These are phyloP conservation scores for Alnus glutinosa DNA, from an alignment of 306 rosid species.

Conservation along the genomic window DNA sequence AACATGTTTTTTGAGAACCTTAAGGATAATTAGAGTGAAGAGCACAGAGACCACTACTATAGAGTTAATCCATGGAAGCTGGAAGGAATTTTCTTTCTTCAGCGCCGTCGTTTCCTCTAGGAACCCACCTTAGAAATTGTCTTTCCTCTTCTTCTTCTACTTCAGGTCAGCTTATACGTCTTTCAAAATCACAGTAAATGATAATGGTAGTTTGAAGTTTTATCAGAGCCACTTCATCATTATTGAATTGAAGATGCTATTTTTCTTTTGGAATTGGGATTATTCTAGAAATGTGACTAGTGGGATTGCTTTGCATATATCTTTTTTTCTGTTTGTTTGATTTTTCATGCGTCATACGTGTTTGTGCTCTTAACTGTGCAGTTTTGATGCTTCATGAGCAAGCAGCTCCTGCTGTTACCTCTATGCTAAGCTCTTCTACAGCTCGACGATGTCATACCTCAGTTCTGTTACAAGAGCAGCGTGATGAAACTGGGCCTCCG, in stretches of 20 bases:
- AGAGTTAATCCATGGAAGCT: slow-evolving; percentile 58
- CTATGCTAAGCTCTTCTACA: slow-evolving; percentile 44
- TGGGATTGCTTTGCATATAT: not conserved
- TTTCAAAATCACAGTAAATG: not conserved
- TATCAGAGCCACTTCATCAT: not conserved
- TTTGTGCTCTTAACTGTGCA: slow-evolving; percentile 35
- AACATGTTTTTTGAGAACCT: not conserved
- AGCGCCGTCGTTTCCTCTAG: slow-evolving; percentile 55
- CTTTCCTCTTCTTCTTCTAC: slow-evolving; percentile 46
- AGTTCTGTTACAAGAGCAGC: slow-evolving; percentile 78
- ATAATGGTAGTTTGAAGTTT: too few relatives aligned
- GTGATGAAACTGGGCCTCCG: slow-evolving; percentile 60
- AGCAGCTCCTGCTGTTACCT: slow-evolving; percentile 45
- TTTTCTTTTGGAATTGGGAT: not conserved
- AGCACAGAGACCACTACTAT: not conserved
- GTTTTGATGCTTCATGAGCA: slow-evolving; percentile 64
- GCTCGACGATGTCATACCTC: slow-evolving; percentile 66
- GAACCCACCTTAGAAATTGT: slow-evolving; percentile 53
- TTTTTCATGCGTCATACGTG: slow-evolving; percentile 12
- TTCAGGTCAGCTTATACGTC: slow-evolving; percentile 32
- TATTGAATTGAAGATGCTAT: not conserved
- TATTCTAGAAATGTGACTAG: not conserved
- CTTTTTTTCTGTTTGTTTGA: not conserved
- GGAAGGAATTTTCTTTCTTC: slow-evolving; percentile 61
- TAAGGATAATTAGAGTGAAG: not conserved